A percentile compares a stretch with the other conserved stretches of the same genome.
Evolutionary conservation across 768 basidiomycete species (phyloP).

Genomic region (Suillus occidentalis): DNA sequence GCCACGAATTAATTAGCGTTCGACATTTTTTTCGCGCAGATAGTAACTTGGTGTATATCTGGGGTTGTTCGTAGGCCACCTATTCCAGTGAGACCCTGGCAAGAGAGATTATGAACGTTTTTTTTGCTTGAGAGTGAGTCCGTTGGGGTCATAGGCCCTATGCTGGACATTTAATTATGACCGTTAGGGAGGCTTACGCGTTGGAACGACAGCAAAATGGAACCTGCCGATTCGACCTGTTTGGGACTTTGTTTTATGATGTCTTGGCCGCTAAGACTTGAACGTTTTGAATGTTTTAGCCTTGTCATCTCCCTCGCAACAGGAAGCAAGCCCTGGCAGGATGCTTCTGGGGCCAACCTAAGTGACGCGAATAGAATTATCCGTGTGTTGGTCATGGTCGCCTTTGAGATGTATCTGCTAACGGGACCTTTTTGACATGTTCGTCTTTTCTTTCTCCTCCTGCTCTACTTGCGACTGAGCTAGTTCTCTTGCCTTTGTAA

Average conservation of each 20-base stretch:
- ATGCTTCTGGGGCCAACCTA: slow-evolving; percentile 27
- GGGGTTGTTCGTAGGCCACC: slow-evolving; percentile 92
- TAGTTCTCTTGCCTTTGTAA: not conserved
- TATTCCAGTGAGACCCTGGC: slow-evolving; percentile 28
- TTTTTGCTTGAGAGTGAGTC: no score
- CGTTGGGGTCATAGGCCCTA: no score
- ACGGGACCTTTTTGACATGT: not conserved
- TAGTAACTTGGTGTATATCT: slow-evolving; percentile 59
- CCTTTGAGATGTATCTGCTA: no score
- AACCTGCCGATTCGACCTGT: slow-evolving; percentile 85
- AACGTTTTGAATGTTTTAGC: slow-evolving; percentile 71
- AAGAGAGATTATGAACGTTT: not conserved
- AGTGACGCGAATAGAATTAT: not conserved
- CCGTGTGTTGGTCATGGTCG: no score
- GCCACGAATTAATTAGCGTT: slow-evolving; percentile 89
- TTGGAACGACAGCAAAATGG: slow-evolving; percentile 58
- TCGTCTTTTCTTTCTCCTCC: not conserved
- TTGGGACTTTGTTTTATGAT: slow-evolving; percentile 78
- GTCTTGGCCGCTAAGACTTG: slow-evolving; percentile 57
- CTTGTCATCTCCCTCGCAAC: slow-evolving; percentile 69
- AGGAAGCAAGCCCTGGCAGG: slow-evolving; percentile 58
- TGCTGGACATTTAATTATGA: no score
- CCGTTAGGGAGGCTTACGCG: slow-evolving; percentile 45
- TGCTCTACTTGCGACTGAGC: not conserved
- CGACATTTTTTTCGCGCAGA: slow-evolving; percentile 84